Conservation (phyloP, 2,329 filamentous ascomycete genomes). For the Aspergillus fumigatiaffinis region DNA sequence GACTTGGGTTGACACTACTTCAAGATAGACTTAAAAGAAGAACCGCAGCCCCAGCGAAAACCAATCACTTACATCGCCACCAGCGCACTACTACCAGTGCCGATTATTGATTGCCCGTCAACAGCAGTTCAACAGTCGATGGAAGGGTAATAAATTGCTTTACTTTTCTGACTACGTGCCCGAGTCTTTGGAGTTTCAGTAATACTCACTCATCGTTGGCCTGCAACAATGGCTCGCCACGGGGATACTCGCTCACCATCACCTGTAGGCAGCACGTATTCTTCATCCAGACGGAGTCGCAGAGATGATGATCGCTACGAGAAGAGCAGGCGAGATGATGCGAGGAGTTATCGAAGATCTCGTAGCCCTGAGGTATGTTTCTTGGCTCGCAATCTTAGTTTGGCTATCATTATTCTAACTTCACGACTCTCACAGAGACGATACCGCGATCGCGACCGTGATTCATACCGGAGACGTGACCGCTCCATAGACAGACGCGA, state of each 20-base stretch:
- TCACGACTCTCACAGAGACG: slow-evolving; percentile 43
- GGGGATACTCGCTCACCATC: slow-evolving; percentile 79
- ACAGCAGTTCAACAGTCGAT: slow-evolving; percentile 9
- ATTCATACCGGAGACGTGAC: slow-evolving; percentile 62
- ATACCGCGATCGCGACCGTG: slow-evolving; percentile 51
- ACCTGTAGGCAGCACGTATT: slow-evolving; percentile 81
- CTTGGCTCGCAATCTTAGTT: background rate
- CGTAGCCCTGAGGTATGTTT: slow-evolving; percentile 47
- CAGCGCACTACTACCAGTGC: background rate
- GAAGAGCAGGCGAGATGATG: slow-evolving; percentile 50
- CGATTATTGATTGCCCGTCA: background rate
- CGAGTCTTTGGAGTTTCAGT: slow-evolving; percentile 36
- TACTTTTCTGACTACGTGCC: slow-evolving; percentile 16
- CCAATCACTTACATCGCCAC: background rate
- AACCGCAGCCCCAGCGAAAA: background rate
- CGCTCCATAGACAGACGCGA: slow-evolving; percentile 57
- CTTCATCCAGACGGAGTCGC: slow-evolving; percentile 62
- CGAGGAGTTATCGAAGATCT: slow-evolving; percentile 43
- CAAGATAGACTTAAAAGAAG: background rate
- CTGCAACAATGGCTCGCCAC: slow-evolving; percentile 57
- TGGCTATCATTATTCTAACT: slow-evolving; percentile 9
- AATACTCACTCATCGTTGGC: slow-evolving; percentile 51
- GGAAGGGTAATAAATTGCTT: slow-evolving; percentile 22
- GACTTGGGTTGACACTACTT: background rate
- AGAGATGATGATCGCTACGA: slow-evolving; percentile 53